Percentiles rank a stretch among this genome's conserved stretches.
Conservation (phyloP, 2,329 filamentous ascomycete species). For the Thielaviopsis musarum region DNA sequence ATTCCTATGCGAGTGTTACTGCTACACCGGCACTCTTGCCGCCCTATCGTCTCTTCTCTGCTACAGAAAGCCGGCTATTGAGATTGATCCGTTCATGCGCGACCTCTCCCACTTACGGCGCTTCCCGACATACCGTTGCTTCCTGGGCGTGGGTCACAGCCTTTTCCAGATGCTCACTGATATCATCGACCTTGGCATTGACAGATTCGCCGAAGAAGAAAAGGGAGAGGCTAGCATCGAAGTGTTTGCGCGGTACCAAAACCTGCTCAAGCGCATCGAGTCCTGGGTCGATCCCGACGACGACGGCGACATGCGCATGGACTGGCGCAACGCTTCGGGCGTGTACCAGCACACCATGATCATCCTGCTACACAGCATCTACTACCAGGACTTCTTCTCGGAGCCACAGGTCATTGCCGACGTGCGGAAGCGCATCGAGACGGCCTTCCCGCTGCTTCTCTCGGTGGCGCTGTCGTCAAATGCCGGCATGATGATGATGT, state of each 20-base stretch:
- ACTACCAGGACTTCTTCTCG: constrained; percentile 7
- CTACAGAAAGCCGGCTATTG: background rate
- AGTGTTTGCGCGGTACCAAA: constrained; percentile 7
- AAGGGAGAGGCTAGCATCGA: constrained; percentile 1
- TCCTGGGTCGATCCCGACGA: constrained; percentile 8
- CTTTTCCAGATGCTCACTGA: constrained; percentile 9
- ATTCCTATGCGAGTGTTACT: constrained; percentile 10
- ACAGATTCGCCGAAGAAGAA: constrained; percentile 5
- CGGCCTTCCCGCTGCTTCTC: constrained; percentile 9
- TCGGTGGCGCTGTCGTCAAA: constrained; percentile 11
- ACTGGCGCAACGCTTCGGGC: constrained; percentile 7
- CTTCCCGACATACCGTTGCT: constrained; percentile 3
- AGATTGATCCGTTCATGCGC: constrained; percentile 9
- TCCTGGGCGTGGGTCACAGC: constrained; percentile 7
- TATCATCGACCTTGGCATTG: constrained; percentile 4
- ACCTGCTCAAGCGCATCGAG: constrained; percentile 1
- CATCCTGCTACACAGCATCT: constrained; percentile 9
- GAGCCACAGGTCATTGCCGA: constrained; percentile 3
- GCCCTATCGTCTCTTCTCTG: constrained; percentile 4
- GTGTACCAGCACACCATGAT: constrained; percentile 9
- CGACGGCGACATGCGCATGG: constrained; percentile 6
- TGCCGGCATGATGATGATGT: constrained; percentile 9
- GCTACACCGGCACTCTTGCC: constrained; percentile 2
- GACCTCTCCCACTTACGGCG: constrained; percentile 4
- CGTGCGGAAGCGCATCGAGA: constrained; percentile 4